Base-by-base conservation (phyloP, 192 early-diverging fungal species). In the Podila epigama region DNA sequence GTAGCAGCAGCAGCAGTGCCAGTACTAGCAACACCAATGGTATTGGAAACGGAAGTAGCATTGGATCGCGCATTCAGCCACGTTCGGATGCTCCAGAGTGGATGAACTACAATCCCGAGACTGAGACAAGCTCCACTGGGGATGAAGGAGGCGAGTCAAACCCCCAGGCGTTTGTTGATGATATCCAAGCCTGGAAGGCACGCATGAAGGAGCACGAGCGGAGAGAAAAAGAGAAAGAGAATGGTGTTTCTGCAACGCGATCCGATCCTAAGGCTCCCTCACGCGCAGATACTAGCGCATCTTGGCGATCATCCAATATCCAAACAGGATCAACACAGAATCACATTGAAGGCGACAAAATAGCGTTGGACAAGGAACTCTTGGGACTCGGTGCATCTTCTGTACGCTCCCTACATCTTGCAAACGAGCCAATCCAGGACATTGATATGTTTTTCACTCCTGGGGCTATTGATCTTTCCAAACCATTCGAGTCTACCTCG, bases 61-160 rank as follows among this genome's bases (percentile, higher is more conserved):
- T 68, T 12, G 34, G 50, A 3, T 51, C 54, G 20, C 60, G 61
- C 25, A 28, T 29, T 4, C 73, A 77, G 42, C 59, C 66, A 10
- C 37, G 77, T 25, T 79, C 75, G 20, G 81, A 82, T 51, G 68
- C 83, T 2, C 87, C 87, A 37, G 85, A 89, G 59, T 89, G 87
- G 87, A 82, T 89, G 87, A 85, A 84, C 66, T 86, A 89, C 50
- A 85, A 82, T 18, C 87, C 87, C 36, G 83, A 88, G 36, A 53
- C 69, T 18, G 69, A 75, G 44, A 36, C 58, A 34, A 70, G 69
- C 28, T 34, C 57, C 11, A 41, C 70, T 4, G 63, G 79, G 9
- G 67, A 68, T 10, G 69, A 60, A 5, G 67, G 58, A n/a, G 48
- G 63, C 50, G 69, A 63, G 20, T 28, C 53, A 13, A 81, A 84